phyloP scores from a whole-genome alignment of 305 asterid genomes.

The Fraxinus greggii region DNA sequence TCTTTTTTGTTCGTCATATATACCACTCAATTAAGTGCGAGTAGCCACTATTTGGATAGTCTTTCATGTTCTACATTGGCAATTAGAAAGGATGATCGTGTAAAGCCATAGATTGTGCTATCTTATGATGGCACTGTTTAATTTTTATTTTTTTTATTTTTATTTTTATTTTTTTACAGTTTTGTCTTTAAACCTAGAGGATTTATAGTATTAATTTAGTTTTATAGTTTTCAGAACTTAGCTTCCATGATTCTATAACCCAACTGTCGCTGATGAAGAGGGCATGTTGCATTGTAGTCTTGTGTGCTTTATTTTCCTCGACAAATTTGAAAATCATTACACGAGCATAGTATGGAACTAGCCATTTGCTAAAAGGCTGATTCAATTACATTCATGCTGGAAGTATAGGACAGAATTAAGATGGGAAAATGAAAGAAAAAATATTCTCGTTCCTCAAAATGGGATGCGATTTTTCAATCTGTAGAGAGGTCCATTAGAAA shows the following conservation, averaged over 20 bases:
- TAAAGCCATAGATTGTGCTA: background rate
- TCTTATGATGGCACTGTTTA: background rate
- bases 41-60: slow-evolving; percentile 22
- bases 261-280: too few relatives aligned
- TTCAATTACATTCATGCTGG: too few relatives aligned
- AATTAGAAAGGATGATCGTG: background rate
- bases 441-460: too few relatives aligned
- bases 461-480: too few relatives aligned
- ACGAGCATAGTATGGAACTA: too few relatives aligned
- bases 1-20: slow-evolving; percentile 73
- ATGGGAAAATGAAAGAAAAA: too few relatives aligned
- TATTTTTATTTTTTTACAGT: background rate
- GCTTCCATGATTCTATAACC: background rate
- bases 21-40: slow-evolving; percentile 66
- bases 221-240: background rate
- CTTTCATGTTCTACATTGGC: background rate
- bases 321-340: too few relatives aligned
- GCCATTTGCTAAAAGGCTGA: too few relatives aligned
- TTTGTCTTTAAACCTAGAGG: background rate
- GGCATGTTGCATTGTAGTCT: too few relatives aligned
- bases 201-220: background rate
- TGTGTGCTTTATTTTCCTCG: too few relatives aligned
- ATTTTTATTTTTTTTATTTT: background rate
- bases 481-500: slow-evolving; percentile 40
- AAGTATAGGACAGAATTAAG: too few relatives aligned